Base-by-base conservation (phyloP, 306 rosid genomes). In the Medicago arabica region DNA sequence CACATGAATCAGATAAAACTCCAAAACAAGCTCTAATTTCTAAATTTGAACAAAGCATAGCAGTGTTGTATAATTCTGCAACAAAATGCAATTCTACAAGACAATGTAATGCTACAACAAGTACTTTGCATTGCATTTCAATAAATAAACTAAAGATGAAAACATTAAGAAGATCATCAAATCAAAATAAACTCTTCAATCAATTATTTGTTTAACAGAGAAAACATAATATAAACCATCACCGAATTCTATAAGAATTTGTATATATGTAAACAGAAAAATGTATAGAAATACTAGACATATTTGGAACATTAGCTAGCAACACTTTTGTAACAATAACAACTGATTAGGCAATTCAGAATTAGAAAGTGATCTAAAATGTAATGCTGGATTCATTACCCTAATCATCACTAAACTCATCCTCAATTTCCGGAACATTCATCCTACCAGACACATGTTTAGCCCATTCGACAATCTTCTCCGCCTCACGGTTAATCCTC, bases 401-500 rank as follows among this genome's bases (percentile, higher is more conserved):
- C 86, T 86, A 76, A 63, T 87, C 91, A 76, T 88, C 96, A 77
- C 90, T 87, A 1, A 91, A 82, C 51, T 87, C 95, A 77, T 88
- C 91, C 6, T 89, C 97, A 66, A 81, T 81, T 65, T 53, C 89
- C 8, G 84, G 44, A 75, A 84, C 38, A 34, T 60, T 85, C 81
- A 87, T 86, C 72, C 90, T 88, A 0, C 87, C 86, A 34, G 98
- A 94, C 7, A 82, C 82, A 15, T 85, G 87, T 79, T 85, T 92
- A 25, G 93, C 97, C 93, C 87, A 76, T 77, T 86, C 74, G 31
- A 94, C 86, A 3, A 91, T 90, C 77, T 90, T 88, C 76, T 87
- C 88, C 44, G 95, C 97, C 88, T 94, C 98, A 14, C 85, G 85
- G 75, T 64, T 83, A 39, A 94, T 80, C 86, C 86, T 94, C 87